Evolutionary conservation across 768 basidiomycete genomes (phyloP), one percentile per base, ranked within the genome.

Genomic region (Tulasnella sp.): DNA sequence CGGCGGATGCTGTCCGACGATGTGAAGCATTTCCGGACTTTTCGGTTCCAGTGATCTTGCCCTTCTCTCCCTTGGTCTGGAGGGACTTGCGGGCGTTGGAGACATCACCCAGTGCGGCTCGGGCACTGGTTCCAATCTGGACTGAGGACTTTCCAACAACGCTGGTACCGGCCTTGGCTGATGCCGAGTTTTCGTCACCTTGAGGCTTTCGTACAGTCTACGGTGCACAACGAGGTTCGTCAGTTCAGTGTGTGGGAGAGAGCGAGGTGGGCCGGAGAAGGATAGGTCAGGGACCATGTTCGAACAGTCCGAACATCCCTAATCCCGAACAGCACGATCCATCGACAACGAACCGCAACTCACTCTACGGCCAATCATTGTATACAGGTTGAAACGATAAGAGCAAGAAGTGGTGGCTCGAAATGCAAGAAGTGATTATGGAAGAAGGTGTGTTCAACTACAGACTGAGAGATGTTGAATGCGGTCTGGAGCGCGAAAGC

Each of bases 41-140:
- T 37, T 76, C 75, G 40, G 67, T 40, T 29, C 36, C 74, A 25
- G 36, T 36, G 38, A 67, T 25, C 52, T 76, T 76, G 25, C 75
- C 75, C 54, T 74, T 74, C 69, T 38, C 36, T 36, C 73, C 73
- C 49, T 58, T 74, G 34, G 68, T 38, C 17, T 76, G 39, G 38
- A 71, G 40, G 8, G 14, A 5, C 40, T 68, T 76, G 36, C 75
- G 67, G 25, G 39, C 67, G 75, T 76, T 76, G 69, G 64, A 71
- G n/a, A 76, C 40, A n/a, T 76, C 75, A 22, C 75, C 75, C 6
- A 76, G 67, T 34, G 75, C 75, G 29, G 75, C 69, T 15, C 75
- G 75, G 14, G 52, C 75, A 45, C 36, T 31, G 19, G 12, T 64
- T 64, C 58, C 58, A 64, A 29, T 70, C 38, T 70, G 69, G 69